These are phyloP conservation scores for Nannochloris sp. DNA, from an alignment of 139 green algal genomes.

Conservation along the genomic window DNA sequence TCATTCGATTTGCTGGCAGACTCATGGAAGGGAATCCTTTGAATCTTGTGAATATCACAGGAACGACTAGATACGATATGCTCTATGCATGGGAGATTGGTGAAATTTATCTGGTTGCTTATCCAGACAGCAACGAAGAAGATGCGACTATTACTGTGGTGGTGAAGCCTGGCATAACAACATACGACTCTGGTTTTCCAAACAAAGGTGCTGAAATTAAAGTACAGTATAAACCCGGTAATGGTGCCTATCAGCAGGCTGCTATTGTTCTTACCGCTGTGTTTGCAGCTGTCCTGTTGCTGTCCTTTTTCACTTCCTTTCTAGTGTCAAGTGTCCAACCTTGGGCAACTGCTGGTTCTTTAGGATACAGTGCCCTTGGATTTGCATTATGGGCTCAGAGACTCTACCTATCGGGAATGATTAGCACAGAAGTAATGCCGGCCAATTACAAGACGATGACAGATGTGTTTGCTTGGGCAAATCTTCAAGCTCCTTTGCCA, in stretches of 20 bases:
- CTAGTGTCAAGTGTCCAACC: constrained; percentile 7
- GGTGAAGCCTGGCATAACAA: constrained; percentile 2
- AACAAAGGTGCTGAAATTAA: neutral
- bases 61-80: constrained; percentile 1
- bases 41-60: constrained; percentile 13
- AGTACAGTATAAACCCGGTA: constrained; percentile 4
- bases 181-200: neutral
- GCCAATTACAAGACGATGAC: constrained; percentile 8
- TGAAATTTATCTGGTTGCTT: constrained; percentile 8
- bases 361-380: constrained; percentile 6
- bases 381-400: constrained; percentile 12
- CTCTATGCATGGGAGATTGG: constrained; percentile 3
- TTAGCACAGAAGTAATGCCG: neutral
- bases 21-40: constrained; percentile 8
- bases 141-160: constrained; percentile 2
- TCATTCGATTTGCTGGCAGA: constrained; percentile 8
- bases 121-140: constrained; percentile 1
- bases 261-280: constrained; percentile 4
- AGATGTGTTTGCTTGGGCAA: constrained; percentile 5
- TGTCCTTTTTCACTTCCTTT: constrained; percentile 3
- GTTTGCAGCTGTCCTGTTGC: neutral
- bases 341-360: constrained; percentile 6
- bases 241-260: neutral
- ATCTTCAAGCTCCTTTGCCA: constrained; percentile 8
- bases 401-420: constrained; percentile 7